These are phyloP conservation scores for Globisporangium apiculatum DNA, from an alignment of 352 stramenopile species.

Conservation along the genomic window DNA sequence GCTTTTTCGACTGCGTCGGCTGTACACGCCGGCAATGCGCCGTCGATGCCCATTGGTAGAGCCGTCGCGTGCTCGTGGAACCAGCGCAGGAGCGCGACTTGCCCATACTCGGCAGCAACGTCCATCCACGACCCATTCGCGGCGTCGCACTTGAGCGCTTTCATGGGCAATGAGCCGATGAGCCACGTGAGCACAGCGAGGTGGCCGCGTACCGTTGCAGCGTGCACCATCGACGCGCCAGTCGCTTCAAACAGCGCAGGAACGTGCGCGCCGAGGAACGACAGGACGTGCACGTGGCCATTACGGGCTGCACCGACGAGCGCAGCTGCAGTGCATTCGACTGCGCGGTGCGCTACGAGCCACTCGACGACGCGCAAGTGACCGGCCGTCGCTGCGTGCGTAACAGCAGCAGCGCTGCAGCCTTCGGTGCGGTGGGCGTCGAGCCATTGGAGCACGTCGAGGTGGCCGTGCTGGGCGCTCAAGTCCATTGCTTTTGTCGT, in stretches of 20 bases:
- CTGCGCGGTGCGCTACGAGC: constrained; percentile 38
- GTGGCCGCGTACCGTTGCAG: constrained; percentile 52
- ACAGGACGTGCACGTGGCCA: constrained; percentile 50
- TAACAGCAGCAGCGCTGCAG: constrained; percentile 59
- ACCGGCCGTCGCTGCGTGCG: constrained; percentile 43
- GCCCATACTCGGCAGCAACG: constrained; percentile 58
- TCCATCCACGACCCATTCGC: constrained; percentile 62
- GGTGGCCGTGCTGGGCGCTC: constrained; percentile 48
- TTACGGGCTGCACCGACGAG: constrained; percentile 55
- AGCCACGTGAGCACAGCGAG: constrained; percentile 51
- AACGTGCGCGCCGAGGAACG: constrained; percentile 40
- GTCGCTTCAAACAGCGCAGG: constrained; percentile 38
- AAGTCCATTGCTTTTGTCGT: constrained; percentile 60
- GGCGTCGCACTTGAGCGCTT: constrained; percentile 62
- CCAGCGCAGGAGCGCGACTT: constrained; percentile 57
- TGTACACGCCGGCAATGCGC: constrained; percentile 37
- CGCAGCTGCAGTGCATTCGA: constrained; percentile 41
- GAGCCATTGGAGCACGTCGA: constrained; percentile 64
- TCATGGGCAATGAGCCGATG: constrained; percentile 46
- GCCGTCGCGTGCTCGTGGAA: constrained; percentile 52
- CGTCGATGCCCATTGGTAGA: constrained; percentile 52
- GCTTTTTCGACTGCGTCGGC: constrained; percentile 55
- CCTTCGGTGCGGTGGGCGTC: constrained; percentile 55
- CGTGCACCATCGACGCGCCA: constrained; percentile 58
- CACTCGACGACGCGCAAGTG: constrained; percentile 54